These are phyloP conservation scores for Kwoniella bestiolae DNA, from an alignment of 768 basidiomycete species.

Conservation along the genomic window DNA sequence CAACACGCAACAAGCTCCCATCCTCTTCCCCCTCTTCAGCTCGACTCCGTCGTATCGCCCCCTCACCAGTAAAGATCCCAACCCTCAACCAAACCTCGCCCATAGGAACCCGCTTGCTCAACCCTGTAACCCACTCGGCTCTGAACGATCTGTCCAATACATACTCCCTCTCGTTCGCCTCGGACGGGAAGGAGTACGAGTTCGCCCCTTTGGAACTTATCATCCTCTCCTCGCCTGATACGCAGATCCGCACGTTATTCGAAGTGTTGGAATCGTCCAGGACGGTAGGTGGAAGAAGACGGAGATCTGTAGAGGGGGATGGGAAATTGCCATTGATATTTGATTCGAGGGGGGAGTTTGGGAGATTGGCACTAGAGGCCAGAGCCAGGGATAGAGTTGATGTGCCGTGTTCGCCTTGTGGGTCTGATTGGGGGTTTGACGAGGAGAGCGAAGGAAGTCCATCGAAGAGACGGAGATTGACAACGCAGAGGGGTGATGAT, in stretches of 20 bases:
- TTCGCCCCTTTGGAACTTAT: slow-evolving; percentile 23
- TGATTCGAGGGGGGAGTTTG: slow-evolving; percentile 28
- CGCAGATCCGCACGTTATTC: slow-evolving; percentile 16
- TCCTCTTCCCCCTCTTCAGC: slow-evolving; percentile 28
- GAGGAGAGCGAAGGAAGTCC: neutral
- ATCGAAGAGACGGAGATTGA: neutral
- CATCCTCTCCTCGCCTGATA: slow-evolving; percentile 15
- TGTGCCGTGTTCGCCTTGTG: slow-evolving; percentile 5
- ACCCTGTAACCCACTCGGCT: slow-evolving; percentile 12
- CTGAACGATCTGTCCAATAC: slow-evolving; percentile 1
- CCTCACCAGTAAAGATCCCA: slow-evolving; percentile 41
- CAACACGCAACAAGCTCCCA: slow-evolving; percentile 13
- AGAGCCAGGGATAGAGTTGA: slow-evolving; percentile 1
- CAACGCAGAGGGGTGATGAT: neutral
- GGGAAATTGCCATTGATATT: slow-evolving; percentile 25
- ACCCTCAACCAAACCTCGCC: slow-evolving; percentile 17
- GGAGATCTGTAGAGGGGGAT: slow-evolving; percentile 1
- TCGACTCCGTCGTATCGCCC: slow-evolving; percentile 38
- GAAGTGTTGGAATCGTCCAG: slow-evolving; percentile 12
- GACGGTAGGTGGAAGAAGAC: neutral
- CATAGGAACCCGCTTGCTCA: neutral
- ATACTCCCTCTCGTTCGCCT: slow-evolving; percentile 2
- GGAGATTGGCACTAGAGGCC: slow-evolving; percentile 15
- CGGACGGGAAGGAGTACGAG: slow-evolving; percentile 10
- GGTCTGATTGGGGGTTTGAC: neutral